Base-by-base conservation (phyloP, 352 stramenopile species). In the Globisporangium viniferum region DNA sequence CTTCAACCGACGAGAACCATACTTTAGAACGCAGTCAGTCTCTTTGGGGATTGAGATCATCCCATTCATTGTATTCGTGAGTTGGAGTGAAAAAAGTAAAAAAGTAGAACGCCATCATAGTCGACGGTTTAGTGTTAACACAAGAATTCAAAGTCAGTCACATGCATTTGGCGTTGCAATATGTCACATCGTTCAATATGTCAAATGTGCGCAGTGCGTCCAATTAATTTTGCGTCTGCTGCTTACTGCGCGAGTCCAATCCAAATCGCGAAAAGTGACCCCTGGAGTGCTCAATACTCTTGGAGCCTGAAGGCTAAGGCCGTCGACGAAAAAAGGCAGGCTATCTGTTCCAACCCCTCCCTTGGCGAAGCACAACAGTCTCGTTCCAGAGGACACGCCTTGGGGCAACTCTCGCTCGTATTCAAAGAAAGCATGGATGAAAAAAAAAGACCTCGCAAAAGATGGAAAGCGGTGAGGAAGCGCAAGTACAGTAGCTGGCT, bases 381-480 rank as follows among this genome's bases (percentile, higher is more conserved):
- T 44, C 10, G 36, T 44, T 44, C 36, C 14, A 10, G 36, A 15
- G 14, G 15, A 48, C 39, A 48, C 14, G 20, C 5, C 39, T 48
- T 48, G 39, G 39, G 39, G 39, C 39, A 48, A 48, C 39, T 20
- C 39, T 58, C 27, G 53, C 53, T 58, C 53, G 53, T 58, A 58
- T 58, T 58, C 14, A 58, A 58, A 58, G 18, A 31, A 58, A 22
- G 15, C 14, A 36, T 58, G 14, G 35, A 36, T 58, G 29, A n/a
- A n/a, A 55, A 36, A 36, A 58, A 36, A 56, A 49, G 15, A 49
- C 41, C 15, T 58, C 53, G 5, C 24, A 29, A 58, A 58, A 24
- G 33, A 36, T 8, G 29, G 27, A 58, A 36, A n/a, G 18, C 4
- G 35, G 4, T 6, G 5, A 29, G 18, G 35, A 18, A 57, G 22